Conservation (phyloP, 2,329 filamentous ascomycete species). For the Fusarium acutatum region DNA sequence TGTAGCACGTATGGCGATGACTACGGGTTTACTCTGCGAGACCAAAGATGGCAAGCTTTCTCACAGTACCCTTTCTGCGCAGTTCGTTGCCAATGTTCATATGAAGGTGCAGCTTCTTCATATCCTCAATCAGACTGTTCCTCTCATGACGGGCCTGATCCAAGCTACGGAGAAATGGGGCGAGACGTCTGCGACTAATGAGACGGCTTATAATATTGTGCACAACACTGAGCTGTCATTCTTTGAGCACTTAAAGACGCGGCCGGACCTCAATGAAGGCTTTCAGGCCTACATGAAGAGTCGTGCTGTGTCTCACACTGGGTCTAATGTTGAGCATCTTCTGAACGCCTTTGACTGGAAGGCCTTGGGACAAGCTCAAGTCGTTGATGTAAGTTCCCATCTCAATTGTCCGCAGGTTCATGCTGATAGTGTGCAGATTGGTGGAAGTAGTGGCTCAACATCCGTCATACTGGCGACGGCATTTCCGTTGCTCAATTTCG, state of each 20-base stretch:
- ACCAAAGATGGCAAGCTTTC: constrained; percentile 39
- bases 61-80: constrained; percentile 46
- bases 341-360: constrained; percentile 20
- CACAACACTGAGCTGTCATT: constrained; percentile 38
- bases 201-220: constrained; percentile 46
- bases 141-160: constrained; percentile 33
- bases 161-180: constrained; percentile 42
- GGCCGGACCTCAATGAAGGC: background rate
- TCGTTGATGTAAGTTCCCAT: constrained; percentile 12
- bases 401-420: accelerated
- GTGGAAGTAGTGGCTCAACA: constrained; percentile 15
- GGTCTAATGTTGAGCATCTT: constrained; percentile 23
- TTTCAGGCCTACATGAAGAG: constrained; percentile 30
- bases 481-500: constrained; percentile 46
- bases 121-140: constrained; percentile 40
- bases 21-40: constrained; percentile 46
- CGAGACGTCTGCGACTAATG: constrained; percentile 29
- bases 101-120: constrained; percentile 45
- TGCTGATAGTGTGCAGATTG: background rate
- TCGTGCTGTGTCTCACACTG: constrained; percentile 23
- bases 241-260: constrained; percentile 44
- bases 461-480: constrained; percentile 36
- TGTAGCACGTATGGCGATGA: constrained; percentile 50
- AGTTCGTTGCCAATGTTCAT: constrained; percentile 37
- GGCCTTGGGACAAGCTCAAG: background rate